A percentile compares a stretch with the other conserved stretches of the same genome.
Conservation (phyloP, 257 asterid genomes). For the Penstemon davidsonii region DNA sequence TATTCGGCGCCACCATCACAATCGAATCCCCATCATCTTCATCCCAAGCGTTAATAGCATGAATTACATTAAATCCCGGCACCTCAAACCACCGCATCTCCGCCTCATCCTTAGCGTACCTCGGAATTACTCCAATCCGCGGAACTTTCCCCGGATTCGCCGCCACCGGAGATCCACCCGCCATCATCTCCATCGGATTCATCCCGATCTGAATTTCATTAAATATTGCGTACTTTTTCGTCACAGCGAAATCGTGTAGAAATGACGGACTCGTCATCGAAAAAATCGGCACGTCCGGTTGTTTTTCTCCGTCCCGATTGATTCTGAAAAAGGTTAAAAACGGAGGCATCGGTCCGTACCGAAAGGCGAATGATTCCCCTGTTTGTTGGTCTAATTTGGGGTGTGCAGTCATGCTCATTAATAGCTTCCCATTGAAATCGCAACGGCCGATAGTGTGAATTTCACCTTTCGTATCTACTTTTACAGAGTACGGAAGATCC, state of each 20-base stretch:
- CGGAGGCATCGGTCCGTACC: conserved; percentile 73
- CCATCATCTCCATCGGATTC: conserved; percentile 50
- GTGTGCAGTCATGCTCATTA: conserved; percentile 78
- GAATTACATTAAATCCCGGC: conserved; percentile 53
- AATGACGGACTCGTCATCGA: conserved; percentile 64
- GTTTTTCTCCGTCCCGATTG: conserved; percentile 48
- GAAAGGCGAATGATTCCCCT: conserved; percentile 66
- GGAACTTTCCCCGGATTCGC: conserved; percentile 55
- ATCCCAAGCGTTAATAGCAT: conserved; percentile 77
- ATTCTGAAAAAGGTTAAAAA: conserved; percentile 55
- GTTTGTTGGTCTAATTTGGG: conserved; percentile 67
- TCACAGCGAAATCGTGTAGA: conserved; percentile 76
- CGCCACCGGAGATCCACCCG: conserved; percentile 58
- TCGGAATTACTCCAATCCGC: conserved; percentile 60
- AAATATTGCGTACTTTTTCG: conserved; percentile 63
- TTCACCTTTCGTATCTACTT: conserved; percentile 52
- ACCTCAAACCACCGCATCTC: conserved; percentile 75
- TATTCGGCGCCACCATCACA: conserved; percentile 69
- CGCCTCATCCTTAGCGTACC: conserved; percentile 60
- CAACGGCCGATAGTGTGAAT: conserved; percentile 60
- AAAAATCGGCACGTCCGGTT: conserved; percentile 63
- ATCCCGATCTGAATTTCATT: conserved; percentile 65
- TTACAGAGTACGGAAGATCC: conserved; percentile 63
- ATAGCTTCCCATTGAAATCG: conserved; percentile 55
- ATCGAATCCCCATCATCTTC: conserved; percentile 63